These are phyloP conservation scores for Lophiotrema nucula DNA, from an alignment of 495 filamentous ascomycete genomes.

Conservation along the genomic window DNA sequence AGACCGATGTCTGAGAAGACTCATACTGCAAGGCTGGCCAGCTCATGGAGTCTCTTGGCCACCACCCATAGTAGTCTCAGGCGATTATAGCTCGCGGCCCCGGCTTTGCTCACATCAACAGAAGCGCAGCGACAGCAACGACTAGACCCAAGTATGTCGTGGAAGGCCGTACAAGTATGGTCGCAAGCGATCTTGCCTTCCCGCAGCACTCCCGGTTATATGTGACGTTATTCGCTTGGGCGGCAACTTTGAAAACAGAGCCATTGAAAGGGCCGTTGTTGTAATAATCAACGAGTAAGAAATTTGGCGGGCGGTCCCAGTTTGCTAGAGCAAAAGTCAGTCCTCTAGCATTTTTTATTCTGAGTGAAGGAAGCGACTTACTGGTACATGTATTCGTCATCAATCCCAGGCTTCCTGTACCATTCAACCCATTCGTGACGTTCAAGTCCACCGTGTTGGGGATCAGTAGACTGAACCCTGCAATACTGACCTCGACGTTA, in stretches of 20 bases:
- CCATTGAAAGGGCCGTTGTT: conserved; percentile 68
- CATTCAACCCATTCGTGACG: conserved; percentile 65
- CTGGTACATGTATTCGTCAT: conserved; percentile 67
- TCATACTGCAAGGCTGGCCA: too few relatives aligned
- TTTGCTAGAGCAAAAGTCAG: conserved; percentile 31
- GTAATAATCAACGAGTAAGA: conserved; percentile 89
- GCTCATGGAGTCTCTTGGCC: too few relatives aligned
- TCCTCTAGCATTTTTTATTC: background rate
- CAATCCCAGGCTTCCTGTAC: conserved; percentile 67
- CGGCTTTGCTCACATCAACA: conserved; percentile 9
- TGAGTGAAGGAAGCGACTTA: conserved; percentile 41
- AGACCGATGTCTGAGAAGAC: too few relatives aligned
- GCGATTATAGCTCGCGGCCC: too few relatives aligned
- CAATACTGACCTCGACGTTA: conserved; percentile 67
- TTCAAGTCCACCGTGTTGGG: conserved; percentile 68
- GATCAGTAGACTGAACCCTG: conserved; percentile 62
- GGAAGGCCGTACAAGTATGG: background rate
- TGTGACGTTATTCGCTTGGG: conserved; percentile 78
- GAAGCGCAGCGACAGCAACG: background rate
- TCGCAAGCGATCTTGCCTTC: conserved; percentile 6
- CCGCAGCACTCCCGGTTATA: conserved; percentile 78
- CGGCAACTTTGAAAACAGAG: conserved; percentile 90
- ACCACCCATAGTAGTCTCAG: too few relatives aligned
- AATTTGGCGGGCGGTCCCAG: conserved; percentile 76
- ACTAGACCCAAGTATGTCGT: conserved; percentile 5